Conservation (phyloP, 441 rosid species). For the Kokia cookei region DNA sequence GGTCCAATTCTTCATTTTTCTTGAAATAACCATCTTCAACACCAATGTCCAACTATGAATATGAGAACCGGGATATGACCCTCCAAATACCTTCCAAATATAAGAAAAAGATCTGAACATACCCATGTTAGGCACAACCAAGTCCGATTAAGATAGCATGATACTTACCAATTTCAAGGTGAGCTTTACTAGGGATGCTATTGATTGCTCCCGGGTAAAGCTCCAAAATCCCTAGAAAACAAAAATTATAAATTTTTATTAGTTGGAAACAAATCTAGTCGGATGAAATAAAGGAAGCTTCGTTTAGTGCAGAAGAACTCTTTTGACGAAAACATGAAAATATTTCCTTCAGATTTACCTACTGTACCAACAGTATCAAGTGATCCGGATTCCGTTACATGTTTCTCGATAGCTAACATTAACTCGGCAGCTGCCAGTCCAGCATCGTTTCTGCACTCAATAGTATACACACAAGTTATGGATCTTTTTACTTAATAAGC, state of each 20-base stretch:
- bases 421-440: constrained; percentile 96
- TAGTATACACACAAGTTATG: constrained; percentile 10
- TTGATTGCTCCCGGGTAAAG: constrained; percentile 96
- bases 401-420: constrained; percentile 82
- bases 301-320: neutral
- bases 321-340: constrained; percentile 1
- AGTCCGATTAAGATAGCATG: neutral
- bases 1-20: neutral
- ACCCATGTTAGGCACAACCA: neutral
- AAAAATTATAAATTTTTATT: neutral
- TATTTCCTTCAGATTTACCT: constrained; percentile 33
- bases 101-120: neutral
- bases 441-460: constrained; percentile 68
- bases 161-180: constrained; percentile 77
- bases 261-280: neutral
- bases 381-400: constrained; percentile 77
- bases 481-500: neutral
- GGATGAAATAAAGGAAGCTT: neutral
- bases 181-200: constrained; percentile 94
- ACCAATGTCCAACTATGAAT: neutral
- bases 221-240: constrained; percentile 61
- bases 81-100: neutral
- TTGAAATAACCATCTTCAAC: neutral
- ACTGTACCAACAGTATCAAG: constrained; percentile 93
- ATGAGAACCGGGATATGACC: neutral